Percentiles rank a stretch among this genome's conserved stretches.
phyloP scores from a whole-genome alignment of 129 eudicot species.

The Helichrysum umbraculigerum region DNA sequence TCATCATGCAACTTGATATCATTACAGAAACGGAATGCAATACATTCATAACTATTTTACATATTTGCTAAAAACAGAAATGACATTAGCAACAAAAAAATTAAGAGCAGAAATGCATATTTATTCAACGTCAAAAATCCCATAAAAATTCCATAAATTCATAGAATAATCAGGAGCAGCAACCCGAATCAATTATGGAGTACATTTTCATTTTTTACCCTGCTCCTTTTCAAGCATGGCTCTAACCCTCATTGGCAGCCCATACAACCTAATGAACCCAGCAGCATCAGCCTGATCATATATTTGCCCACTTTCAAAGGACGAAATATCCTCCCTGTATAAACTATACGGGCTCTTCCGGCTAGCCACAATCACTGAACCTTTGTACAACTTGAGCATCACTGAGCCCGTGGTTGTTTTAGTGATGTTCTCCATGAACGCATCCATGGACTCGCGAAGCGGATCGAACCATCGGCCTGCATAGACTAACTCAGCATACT shows the following conservation, averaged over 20 bases:
- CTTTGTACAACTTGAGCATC: conserved; percentile 81
- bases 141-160: not conserved
- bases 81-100: conserved; percentile 1
- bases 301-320: conserved; percentile 91
- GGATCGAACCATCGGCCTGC: conserved; percentile 99
- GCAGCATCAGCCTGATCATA: conserved; percentile 99
- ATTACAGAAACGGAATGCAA: not conserved
- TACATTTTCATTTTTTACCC: conserved; percentile 19
- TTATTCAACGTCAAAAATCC: conserved; percentile 22
- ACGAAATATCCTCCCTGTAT: conserved; percentile 85
- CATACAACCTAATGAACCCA: conserved; percentile 82
- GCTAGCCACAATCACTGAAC: conserved; percentile 73
- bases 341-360: conserved; percentile 79
- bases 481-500: conserved; percentile 90
- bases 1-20: too few relatives aligned
- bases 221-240: conserved; percentile 95
- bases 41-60: not conserved
- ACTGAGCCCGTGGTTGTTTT: conserved; percentile 87
- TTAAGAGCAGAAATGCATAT: not conserved
- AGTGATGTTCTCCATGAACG: conserved; percentile 81
- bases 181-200: not conserved
- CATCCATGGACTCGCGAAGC: conserved; percentile 86
- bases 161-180: not conserved
- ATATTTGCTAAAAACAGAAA: not conserved
- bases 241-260: conserved; percentile 87